A percentile compares a stretch with the other conserved stretches of the same genome.
Conservation (phyloP, 2,329 filamentous ascomycete species). For the Neobulgaria alba region DNA sequence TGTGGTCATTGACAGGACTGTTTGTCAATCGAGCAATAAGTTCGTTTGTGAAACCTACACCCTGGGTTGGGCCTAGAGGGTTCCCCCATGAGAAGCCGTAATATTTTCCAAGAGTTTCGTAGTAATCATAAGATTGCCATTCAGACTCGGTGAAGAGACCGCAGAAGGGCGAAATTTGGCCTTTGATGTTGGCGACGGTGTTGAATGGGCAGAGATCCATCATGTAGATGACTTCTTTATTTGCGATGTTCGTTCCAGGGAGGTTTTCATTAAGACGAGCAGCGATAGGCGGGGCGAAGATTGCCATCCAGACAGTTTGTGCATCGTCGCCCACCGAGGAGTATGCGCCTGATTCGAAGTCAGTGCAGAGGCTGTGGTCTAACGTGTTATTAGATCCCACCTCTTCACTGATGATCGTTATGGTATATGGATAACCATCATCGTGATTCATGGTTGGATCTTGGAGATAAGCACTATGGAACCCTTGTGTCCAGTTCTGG, state of each 20-base stretch:
- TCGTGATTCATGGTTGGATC: constrained; percentile 31
- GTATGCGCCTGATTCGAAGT: constrained; percentile 55
- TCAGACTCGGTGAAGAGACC: constrained; percentile 62
- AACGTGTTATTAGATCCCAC: constrained; percentile 70
- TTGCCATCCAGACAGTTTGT: constrained; percentile 48
- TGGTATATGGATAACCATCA: constrained; percentile 40
- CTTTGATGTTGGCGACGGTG: constrained; percentile 56
- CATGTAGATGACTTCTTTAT: constrained; percentile 55
- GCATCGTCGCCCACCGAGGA: constrained; percentile 40
- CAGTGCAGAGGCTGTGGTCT: constrained; percentile 61
- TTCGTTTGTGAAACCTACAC: constrained; percentile 82
- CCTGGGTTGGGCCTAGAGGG: constrained; percentile 72
- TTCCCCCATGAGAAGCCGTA: constrained; percentile 75
- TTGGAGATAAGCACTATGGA: constrained; percentile 41
- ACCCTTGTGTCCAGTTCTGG: constrained; percentile 66
- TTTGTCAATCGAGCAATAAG: constrained; percentile 71
- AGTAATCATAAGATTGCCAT: constrained; percentile 76
- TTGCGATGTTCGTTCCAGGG: constrained; percentile 55
- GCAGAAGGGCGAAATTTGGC: constrained; percentile 63
- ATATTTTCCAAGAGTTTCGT: constrained; percentile 71
- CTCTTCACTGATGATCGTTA: constrained; percentile 64
- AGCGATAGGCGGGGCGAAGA: constrained; percentile 61
- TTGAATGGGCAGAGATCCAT: constrained; percentile 89
- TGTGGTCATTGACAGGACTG: constrained; percentile 60
- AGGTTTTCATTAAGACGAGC: constrained; percentile 61